These are phyloP conservation scores for Dendrobium catenatum DNA, from an alignment of 106 monocot species.

Conservation along the genomic window DNA sequence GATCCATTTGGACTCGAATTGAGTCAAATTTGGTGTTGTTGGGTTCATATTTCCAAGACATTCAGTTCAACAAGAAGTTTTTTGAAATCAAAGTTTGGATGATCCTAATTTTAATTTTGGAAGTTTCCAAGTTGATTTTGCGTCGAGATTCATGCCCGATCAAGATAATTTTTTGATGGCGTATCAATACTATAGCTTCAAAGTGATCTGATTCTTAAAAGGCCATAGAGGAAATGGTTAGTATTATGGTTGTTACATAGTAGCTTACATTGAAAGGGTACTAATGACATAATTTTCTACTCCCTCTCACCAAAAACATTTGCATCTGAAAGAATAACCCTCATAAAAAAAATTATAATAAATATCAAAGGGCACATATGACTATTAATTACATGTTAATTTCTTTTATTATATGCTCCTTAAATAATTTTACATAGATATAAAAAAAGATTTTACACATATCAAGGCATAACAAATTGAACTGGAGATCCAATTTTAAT, in stretches of 20 bases:
- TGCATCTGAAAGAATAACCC: conserved; percentile 59
- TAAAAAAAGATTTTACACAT: too few relatives aligned
- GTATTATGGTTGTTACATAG: conserved; percentile 50
- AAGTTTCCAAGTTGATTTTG: too few relatives aligned
- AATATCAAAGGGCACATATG: not conserved
- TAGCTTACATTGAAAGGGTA: conserved; percentile 32
- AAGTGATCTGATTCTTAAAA: conserved; percentile 20
- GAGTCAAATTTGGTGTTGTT: too few relatives aligned
- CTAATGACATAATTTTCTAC: conserved; percentile 52
- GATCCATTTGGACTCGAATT: too few relatives aligned
- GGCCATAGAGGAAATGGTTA: conserved; percentile 53
- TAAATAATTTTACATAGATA: not conserved
- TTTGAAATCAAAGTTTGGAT: too few relatives aligned
- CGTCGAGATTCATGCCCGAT: too few relatives aligned
- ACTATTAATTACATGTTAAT: not conserved
- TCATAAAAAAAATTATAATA: conserved; percentile 1
- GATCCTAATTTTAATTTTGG: too few relatives aligned
- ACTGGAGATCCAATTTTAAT: too few relatives aligned
- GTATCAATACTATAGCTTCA: not conserved
- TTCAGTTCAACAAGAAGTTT: too few relatives aligned
- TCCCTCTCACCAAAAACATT: conserved; percentile 71
- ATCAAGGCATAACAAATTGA: too few relatives aligned
- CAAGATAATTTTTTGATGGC: too few relatives aligned
- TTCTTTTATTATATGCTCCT: not conserved
- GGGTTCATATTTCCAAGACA: too few relatives aligned